A percentile compares a stretch with the other conserved stretches of the same genome.
Conservation (phyloP, 108 stramenopile species). For the Licmophora abbreviata region DNA sequence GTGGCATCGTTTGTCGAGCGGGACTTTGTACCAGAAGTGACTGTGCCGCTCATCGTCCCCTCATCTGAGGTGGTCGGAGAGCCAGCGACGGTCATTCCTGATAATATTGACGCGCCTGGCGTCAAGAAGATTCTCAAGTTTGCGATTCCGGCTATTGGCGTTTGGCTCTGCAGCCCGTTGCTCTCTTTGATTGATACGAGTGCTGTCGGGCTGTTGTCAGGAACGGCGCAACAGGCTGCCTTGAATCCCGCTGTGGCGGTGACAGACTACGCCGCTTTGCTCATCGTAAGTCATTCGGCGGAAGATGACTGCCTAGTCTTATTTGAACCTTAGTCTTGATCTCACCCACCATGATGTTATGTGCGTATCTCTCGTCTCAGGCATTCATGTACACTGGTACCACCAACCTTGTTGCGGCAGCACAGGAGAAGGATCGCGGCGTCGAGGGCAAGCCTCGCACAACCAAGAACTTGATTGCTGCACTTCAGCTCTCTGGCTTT, state of each 20-base stretch:
- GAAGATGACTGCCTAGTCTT: neutral
- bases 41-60: slow-evolving; percentile 8
- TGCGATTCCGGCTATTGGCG: slow-evolving; percentile 78
- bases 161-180: slow-evolving; percentile 75
- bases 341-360: no score
- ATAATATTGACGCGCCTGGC: slow-evolving; percentile 33
- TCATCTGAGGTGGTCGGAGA: slow-evolving; percentile 14
- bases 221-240: slow-evolving; percentile 80
- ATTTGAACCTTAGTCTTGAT: neutral
- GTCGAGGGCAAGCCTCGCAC: slow-evolving; percentile 13
- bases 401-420: slow-evolving; percentile 70
- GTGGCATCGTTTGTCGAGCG: no score
- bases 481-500: slow-evolving; percentile 54
- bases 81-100: neutral
- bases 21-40: no score
- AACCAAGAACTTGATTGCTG: slow-evolving; percentile 43
- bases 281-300: slow-evolving; percentile 34
- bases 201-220: slow-evolving; percentile 64
- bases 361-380: no score
- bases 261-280: slow-evolving; percentile 62
- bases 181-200: slow-evolving; percentile 79
- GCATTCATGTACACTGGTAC: slow-evolving; percentile 79
- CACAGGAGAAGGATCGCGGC: slow-evolving; percentile 41
- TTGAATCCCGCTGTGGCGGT: slow-evolving; percentile 75
- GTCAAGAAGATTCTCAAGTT: slow-evolving; percentile 64